These are phyloP conservation scores for Stromatinia cepivora DNA, from an alignment of 2,329 filamentous ascomycete genomes.

Conservation along the genomic window DNA sequence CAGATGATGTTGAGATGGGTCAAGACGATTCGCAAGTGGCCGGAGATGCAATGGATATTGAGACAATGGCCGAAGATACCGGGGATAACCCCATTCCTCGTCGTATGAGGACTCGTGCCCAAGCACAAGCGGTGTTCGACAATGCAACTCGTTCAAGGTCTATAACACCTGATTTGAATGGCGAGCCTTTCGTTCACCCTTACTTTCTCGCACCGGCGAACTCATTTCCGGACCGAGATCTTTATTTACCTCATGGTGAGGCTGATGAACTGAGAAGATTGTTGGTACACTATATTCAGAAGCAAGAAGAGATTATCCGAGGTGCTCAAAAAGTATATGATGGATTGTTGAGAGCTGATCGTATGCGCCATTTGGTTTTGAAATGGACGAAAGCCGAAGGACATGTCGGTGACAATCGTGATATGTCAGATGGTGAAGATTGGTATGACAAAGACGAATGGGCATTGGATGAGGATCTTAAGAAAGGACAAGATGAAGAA, in stretches of 20 bases:
- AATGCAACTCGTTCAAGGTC: constrained; percentile 41
- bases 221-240: constrained; percentile 65
- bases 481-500: constrained; percentile 80
- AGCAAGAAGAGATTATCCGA: constrained; percentile 80
- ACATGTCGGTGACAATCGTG: constrained; percentile 61
- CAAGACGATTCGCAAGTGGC: constrained; percentile 16
- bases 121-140: constrained; percentile 48
- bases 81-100: constrained; percentile 48
- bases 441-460: constrained; percentile 86
- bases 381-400: constrained; percentile 78
- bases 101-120: constrained; percentile 56
- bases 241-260: constrained; percentile 70
- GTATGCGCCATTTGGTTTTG: constrained; percentile 69
- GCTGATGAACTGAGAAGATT: constrained; percentile 76
- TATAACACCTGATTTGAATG: constrained; percentile 47
- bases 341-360: constrained; percentile 70
- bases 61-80: constrained; percentile 41
- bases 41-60: constrained; percentile 16
- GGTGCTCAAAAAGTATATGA: constrained; percentile 67
- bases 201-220: constrained; percentile 67
- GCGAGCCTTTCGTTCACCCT: constrained; percentile 66
- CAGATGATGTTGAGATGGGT: constrained; percentile 25
- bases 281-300: constrained; percentile 76
- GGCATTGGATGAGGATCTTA: constrained; percentile 70
- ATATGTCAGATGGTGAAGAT: constrained; percentile 86